Conservation (phyloP, 805 yeast genomes). For the Saccharomycopsis amapae region DNA sequence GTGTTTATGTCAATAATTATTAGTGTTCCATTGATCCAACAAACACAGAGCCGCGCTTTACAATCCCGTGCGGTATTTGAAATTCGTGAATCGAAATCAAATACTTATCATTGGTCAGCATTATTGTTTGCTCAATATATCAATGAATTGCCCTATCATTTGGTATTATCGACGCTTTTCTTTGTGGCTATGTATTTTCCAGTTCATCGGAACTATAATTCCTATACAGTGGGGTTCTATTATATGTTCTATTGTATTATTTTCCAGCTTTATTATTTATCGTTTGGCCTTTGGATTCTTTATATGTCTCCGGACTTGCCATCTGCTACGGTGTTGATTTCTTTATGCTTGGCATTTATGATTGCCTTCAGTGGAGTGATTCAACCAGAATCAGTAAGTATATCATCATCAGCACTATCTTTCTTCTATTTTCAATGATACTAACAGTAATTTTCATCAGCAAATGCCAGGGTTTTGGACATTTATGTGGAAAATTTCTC, state of each 20-base stretch:
- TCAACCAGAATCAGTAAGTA: conserved; percentile 35
- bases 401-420: too few relatives aligned
- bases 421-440: too few relatives aligned
- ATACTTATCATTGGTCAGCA: conserved; percentile 66
- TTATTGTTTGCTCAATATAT: conserved; percentile 46
- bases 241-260: conserved; percentile 40
- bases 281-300: conserved; percentile 48
- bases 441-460: too few relatives aligned
- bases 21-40: conserved; percentile 53
- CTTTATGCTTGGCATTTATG: conserved; percentile 49
- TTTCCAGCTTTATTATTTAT: conserved; percentile 44
- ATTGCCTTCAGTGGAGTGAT: conserved; percentile 65
- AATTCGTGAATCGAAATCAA: conserved; percentile 65
- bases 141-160: conserved; percentile 56
- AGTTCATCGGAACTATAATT: conserved; percentile 34
- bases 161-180: conserved; percentile 42
- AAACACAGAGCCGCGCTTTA: conserved; percentile 53
- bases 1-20: conserved; percentile 52
- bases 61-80: conserved; percentile 56
- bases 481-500: conserved; percentile 72
- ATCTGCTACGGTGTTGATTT: conserved; percentile 54
- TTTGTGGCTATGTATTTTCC: conserved; percentile 50
- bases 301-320: conserved; percentile 60
- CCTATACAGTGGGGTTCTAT: conserved; percentile 47
- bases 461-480: conserved; percentile 77